Base-by-base conservation (phyloP, 495 filamentous ascomycete species). In the Sabuloglossum arenarium region DNA sequence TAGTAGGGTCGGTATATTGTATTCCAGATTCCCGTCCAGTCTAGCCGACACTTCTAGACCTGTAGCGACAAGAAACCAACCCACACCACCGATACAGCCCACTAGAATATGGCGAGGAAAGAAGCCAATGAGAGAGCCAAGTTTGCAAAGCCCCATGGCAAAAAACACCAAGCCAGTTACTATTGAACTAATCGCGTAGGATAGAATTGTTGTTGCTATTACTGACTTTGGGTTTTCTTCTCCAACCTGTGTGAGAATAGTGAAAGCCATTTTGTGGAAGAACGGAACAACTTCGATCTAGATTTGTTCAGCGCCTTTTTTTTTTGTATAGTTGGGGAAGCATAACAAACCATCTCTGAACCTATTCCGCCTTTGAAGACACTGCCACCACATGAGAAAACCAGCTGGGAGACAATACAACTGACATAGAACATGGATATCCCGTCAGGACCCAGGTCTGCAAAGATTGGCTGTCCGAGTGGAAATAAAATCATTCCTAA, bases 381-480 rank as follows among this genome's bases (percentile, higher is more conserved):
- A 63, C 88, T 94, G 6, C 86, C 85, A 5, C 79, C 76, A 55
- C 73, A 75, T 1, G 90, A 96, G 66, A 89, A 97, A n/a, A 86
- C 83, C 47, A 98, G 67, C 63, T 98, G 91, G 0, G 93, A 82
- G 25, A 98, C 76, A 59, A 98, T 95, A 57, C 86, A 93, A 71
- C 89, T 96, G 59, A 98, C 84, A 64, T 96, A 98, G 70, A 96
- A 98, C 72, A 98, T 97, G 0, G 93, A 94, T 57, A 98, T 94
- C 14, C 91, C 91, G 53, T 94, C 90, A 3, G 88, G 78, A 3
- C 88, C 91, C 25, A 96, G 76, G 51, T 80, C 72, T 28, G 80
- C 73, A 64, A 98, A 98, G 19, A 94, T 77, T 0, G 82, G 77
- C 61, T 84, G 81, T 21, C 87, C 86, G 25, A 97, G 73, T 5